phyloP scores from a whole-genome alignment of 2,329 filamentous ascomycete genomes.

The Nectriaceae sp. region DNA sequence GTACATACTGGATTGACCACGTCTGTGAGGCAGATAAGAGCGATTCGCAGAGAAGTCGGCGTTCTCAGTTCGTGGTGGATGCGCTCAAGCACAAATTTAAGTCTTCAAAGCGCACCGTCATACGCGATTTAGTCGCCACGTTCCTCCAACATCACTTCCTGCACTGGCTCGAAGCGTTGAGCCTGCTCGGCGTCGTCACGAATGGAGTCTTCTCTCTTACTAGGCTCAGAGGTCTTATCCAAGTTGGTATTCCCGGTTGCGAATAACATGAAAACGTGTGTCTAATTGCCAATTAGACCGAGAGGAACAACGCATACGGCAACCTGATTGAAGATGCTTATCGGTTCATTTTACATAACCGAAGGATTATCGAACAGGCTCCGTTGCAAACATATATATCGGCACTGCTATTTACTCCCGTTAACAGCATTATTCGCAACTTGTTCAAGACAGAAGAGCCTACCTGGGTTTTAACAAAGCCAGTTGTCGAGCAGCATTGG shows the following conservation, averaged over 20 bases:
- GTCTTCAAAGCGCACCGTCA: too few species aligned
- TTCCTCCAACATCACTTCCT: not conserved
- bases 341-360: not conserved
- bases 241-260: not conserved
- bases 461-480: not conserved
- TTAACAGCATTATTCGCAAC: not conserved
- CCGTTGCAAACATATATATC: not conserved
- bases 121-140: not conserved
- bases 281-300: too few species aligned
- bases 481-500: not conserved
- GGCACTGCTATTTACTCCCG: not conserved
- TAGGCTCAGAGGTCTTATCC: not conserved
- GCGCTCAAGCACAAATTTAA: too few species aligned
- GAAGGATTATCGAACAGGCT: not conserved
- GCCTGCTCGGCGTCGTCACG: not conserved
- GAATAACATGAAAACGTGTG: not conserved
- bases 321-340: not conserved
- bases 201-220: not conserved
- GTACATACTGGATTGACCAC: slow-evolving; percentile 33
- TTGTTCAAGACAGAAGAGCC: not conserved
- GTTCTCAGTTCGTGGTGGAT: not conserved
- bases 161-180: not conserved
- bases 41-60: not conserved
- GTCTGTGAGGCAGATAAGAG: slow-evolving; percentile 12
- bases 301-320: too few species aligned